A percentile compares a stretch with the other conserved stretches of the same genome.
Conservation (phyloP, 371 early-diverging fungal genomes). For the Mucor circinelloides region DNA sequence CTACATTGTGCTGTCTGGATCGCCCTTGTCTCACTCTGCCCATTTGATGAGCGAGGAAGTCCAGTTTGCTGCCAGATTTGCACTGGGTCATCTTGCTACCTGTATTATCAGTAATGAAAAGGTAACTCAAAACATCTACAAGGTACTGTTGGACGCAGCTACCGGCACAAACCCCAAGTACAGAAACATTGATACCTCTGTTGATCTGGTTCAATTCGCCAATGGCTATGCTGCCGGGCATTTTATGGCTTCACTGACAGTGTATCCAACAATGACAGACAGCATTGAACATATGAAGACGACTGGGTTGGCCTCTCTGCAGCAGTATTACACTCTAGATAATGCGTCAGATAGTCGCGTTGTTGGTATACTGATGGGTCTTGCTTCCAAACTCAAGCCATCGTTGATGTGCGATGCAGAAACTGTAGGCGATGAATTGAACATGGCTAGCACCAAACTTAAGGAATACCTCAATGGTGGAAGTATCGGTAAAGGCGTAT, state of each 20-base stretch:
- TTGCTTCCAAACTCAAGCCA: conserved; percentile 30
- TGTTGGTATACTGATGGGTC: conserved; percentile 48
- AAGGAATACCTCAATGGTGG: conserved; percentile 19
- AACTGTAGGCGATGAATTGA: conserved; percentile 24
- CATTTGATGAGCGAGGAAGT: conserved; percentile 59
- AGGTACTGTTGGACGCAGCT: conserved; percentile 22
- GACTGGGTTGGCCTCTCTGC: conserved; percentile 10
- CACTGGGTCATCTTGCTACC: conserved; percentile 50
- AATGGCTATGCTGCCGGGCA: conserved; percentile 57
- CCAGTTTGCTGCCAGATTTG: conserved; percentile 57
- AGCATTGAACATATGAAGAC: conserved; percentile 28
- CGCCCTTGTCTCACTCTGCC: conserved; percentile 29
- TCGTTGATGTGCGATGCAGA: conserved; percentile 27
- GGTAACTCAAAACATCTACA: conserved; percentile 20
- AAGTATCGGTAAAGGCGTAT: conserved; percentile 22
- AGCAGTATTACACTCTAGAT: conserved; percentile 19
- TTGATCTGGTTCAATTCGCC: conserved; percentile 49
- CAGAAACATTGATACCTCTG: conserved; percentile 35
- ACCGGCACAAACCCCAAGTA: not conserved
- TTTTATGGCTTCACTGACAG: conserved; percentile 39
- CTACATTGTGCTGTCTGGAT: conserved; percentile 22
- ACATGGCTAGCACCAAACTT: conserved; percentile 26
- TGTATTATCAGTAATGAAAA: conserved; percentile 54
- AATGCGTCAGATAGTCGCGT: conserved; percentile 27
- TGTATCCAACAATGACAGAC: conserved; percentile 53